These are phyloP conservation scores for Angophora floribunda DNA, from an alignment of 345 rosid species.

Conservation along the genomic window DNA sequence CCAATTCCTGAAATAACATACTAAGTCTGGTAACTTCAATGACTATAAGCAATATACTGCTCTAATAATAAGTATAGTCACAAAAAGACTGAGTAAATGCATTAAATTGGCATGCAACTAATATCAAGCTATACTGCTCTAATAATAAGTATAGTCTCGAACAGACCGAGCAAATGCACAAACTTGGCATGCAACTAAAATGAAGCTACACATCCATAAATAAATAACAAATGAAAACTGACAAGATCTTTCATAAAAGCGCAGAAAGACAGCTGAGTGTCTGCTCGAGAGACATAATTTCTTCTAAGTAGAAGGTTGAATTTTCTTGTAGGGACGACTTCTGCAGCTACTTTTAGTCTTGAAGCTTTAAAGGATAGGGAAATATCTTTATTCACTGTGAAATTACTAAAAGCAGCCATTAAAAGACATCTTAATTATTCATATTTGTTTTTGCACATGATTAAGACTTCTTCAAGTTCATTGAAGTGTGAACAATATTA, in stretches of 20 bases:
- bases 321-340: background rate
- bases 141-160: background rate
- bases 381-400: background rate
- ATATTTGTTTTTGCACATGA: background rate
- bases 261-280: background rate
- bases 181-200: background rate
- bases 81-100: background rate
- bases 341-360: background rate
- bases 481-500: background rate
- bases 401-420: background rate
- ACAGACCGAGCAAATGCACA: background rate
- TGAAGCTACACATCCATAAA: background rate
- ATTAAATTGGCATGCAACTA: background rate
- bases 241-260: background rate
- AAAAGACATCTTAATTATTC: background rate
- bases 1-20: slow-evolving; percentile 45
- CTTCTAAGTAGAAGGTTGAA: background rate
- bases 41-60: background rate
- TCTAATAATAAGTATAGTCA: background rate
- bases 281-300: background rate
- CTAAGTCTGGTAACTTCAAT: background rate
- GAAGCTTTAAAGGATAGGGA: background rate
- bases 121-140: background rate
- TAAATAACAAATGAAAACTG: background rate
- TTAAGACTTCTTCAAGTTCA: background rate